Conservation (phyloP, 129 eudicot species). For the Chrysanthemum seticuspe region DNA sequence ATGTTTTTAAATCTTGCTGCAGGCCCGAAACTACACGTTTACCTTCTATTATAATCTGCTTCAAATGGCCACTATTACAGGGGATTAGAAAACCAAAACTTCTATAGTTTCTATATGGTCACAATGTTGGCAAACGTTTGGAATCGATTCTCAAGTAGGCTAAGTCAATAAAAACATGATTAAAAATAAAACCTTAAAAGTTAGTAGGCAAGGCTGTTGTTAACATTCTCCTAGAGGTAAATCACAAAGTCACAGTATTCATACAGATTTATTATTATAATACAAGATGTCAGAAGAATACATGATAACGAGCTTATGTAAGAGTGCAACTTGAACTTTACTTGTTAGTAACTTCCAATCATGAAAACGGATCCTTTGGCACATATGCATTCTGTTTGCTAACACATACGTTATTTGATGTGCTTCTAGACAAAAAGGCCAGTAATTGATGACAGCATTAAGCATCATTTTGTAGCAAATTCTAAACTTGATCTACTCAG, state of each 20-base stretch:
- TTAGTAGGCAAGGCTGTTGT: not conserved
- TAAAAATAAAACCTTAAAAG: not conserved
- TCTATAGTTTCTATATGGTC: too few species aligned
- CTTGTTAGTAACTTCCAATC: not conserved
- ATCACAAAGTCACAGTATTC: not conserved
- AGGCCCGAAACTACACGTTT: slow-evolving; percentile 11
- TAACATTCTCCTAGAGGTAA: not conserved
- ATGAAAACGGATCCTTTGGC: not conserved
- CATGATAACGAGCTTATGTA: not conserved
- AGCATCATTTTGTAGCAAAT: not conserved
- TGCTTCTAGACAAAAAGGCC: too few species aligned
- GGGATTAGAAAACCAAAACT: not conserved
- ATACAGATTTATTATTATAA: not conserved
- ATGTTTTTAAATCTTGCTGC: not conserved
- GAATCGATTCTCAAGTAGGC: not conserved
- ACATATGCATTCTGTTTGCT: slow-evolving; percentile 1
- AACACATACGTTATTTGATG: not conserved
- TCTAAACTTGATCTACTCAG: not conserved
- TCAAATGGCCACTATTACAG: not conserved
- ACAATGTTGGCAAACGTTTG: too few species aligned
- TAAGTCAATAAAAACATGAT: not conserved
- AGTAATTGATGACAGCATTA: too few species aligned
- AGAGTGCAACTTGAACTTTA: not conserved
- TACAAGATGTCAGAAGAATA: not conserved
- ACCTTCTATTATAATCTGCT: not conserved